phyloP scores from a whole-genome alignment of 768 basidiomycete genomes.

The Collybia sordida region DNA sequence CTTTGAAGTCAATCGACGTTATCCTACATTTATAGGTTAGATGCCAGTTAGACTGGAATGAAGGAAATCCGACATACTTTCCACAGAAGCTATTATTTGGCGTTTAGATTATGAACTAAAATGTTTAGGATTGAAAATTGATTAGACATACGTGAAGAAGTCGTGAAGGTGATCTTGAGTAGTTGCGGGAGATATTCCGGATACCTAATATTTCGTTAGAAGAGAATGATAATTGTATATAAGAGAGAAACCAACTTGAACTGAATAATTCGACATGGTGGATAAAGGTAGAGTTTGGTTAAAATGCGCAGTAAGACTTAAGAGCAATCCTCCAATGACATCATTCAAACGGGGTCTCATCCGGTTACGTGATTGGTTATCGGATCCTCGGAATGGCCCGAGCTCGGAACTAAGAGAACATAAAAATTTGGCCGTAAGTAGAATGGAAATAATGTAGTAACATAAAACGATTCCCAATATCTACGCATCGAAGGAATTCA shows the following conservation, averaged over 20 bases:
- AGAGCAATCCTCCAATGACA: conserved; percentile 10
- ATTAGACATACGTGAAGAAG: conserved; percentile 69
- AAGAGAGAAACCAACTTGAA: conserved; percentile 35
- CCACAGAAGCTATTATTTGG: conserved; percentile 73
- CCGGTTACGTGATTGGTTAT: conserved; percentile 6
- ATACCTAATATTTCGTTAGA: conserved; percentile 51
- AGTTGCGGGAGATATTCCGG: conserved; percentile 65
- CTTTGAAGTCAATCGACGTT: conserved; percentile 53
- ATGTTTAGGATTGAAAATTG: conserved; percentile 2
- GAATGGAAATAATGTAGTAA: no score
- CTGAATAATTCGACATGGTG: conserved; percentile 43
- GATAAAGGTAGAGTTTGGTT: conserved; percentile 19
- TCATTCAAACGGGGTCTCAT: conserved; percentile 6
- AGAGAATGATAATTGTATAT: neutral
- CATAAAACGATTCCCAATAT: no score
- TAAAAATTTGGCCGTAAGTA: no score
- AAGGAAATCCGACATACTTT: conserved; percentile 43
- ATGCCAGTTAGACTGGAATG: conserved; percentile 1
- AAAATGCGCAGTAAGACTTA: neutral
- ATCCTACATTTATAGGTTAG: conserved; percentile 45
- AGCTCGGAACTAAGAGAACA: no score
- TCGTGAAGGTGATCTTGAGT: conserved; percentile 69
- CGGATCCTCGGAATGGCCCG: no score
- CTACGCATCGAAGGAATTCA: no score
- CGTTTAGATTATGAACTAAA: conserved; percentile 9